Evolutionary conservation across 1,284 basidiomycete genomes (phyloP), one percentile per base, ranked within the genome.

Genomic region (Hypsizygus ulmarius): DNA sequence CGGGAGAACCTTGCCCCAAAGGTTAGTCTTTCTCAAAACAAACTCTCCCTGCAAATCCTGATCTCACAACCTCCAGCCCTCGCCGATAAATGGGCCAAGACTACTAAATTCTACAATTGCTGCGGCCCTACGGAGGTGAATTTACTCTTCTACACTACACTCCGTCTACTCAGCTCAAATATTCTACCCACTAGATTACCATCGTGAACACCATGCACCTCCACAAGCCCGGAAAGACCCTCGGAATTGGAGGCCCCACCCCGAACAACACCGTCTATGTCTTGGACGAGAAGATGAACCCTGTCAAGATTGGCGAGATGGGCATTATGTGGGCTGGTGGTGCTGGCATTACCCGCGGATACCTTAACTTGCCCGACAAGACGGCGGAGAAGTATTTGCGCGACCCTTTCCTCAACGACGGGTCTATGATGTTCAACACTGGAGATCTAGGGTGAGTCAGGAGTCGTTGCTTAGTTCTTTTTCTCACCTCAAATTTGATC

Each of bases 241-340:
- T 81, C 30, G 74, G 70, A 41, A 81, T 81, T 39, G 79, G 79
- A 12, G 69, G 64, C 40, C 79, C 79, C 4, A 77, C 74, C 1
- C 78, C 79, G 3, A 82, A 82, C 58, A 81, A 78, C 57, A 78
- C 67, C 19, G 75, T 81, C 9, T 82, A 81, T 56, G 64, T 82
- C 27, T 64, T 81, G 15, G 74, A 79, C 55, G 75, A 79, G 38
- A 63, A 73, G 43, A 67, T 75, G 63, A 57, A 68, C 39, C 76
- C 79, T 3, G 58, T 78, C 0, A 73, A 77, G 3, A 77, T 81
- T 40, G 79, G 79, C 28, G 64, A 74, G 40, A 59, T 68, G 28
- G 80, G 79, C 29, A 58, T 79, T 29, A 80, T 81, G 77, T 81
- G 78, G 78, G 79, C 75, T 33, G 79, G 79, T 39, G 80, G 79